phyloP scores from a whole-genome alignment of 2,329 filamentous ascomycete genomes.

The Amphichorda felina region DNA sequence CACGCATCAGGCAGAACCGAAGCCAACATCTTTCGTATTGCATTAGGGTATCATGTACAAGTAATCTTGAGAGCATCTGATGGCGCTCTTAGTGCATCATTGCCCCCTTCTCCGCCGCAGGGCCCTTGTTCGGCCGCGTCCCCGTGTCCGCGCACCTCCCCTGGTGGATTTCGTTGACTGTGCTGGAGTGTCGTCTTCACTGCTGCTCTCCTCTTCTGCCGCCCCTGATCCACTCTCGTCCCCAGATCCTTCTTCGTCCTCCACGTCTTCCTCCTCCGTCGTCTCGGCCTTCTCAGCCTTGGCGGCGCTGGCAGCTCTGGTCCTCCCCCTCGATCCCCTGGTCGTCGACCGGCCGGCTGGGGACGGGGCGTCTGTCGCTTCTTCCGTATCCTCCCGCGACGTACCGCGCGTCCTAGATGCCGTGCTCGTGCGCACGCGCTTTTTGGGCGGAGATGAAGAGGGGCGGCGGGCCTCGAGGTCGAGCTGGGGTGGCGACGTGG shows the following conservation, averaged over 20 bases:
- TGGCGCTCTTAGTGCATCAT: background rate
- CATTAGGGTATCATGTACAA: background rate
- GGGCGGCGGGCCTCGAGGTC: constrained; percentile 18
- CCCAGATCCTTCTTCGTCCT: constrained; percentile 10
- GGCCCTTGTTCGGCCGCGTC: constrained; percentile 2
- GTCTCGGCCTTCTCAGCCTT: constrained; percentile 22
- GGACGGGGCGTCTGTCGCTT: constrained; percentile 27
- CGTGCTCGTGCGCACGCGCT: constrained; percentile 30
- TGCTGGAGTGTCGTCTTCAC: background rate
- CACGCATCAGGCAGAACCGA: too few relatives aligned
- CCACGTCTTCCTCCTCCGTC: constrained; percentile 17
- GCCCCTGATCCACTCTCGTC: constrained; percentile 5
- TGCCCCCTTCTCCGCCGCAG: background rate
- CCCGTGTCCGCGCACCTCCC: constrained; percentile 1
- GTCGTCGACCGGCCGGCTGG: constrained; percentile 21
- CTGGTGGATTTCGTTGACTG: constrained; percentile 2
- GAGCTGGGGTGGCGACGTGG: constrained; percentile 31
- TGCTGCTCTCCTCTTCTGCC: constrained; percentile 10
- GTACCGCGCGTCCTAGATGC: constrained; percentile 24
- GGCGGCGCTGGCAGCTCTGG: constrained; percentile 29
- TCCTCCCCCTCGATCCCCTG: constrained; percentile 29
- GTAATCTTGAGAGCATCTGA: too few relatives aligned
- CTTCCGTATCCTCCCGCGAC: constrained; percentile 36
- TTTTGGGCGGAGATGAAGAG: constrained; percentile 16
- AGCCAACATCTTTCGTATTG: too few relatives aligned